Base-by-base conservation (phyloP, 371 early-diverging fungal species). In the Actinomortierella wolfii region DNA sequence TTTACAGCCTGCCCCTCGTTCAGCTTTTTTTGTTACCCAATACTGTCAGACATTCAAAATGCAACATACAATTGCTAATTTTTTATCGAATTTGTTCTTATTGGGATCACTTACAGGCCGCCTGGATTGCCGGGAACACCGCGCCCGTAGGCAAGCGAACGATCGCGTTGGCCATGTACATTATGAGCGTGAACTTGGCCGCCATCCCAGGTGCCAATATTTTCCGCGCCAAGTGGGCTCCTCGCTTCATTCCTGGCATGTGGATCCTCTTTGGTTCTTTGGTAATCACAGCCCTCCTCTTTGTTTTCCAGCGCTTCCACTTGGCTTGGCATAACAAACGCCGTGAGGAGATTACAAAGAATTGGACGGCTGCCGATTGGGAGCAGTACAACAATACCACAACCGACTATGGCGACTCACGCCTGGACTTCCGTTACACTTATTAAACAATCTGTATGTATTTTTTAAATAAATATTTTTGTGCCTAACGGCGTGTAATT, bases 61-160 rank as follows among this genome's bases (percentile, higher is more conserved):
- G 7, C 11, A 11, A 34, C 34, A 6, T 34, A 6, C 61, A 4
- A 56, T 67, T 40, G 43, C 56, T 54, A 60, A 68, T 20, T 59
- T 69, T 42, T 47, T 56, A 20, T 64, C n/a, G n/a, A n/a, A n/a
- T n/a, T n/a, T n/a, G n/a, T n/a, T n/a, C 79, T n/a, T 54, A 52
- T 11, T 80, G 67, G 69, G 67, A 67, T 39, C 68, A 65, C 40
- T 73, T 78, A 59, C 64, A 81, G 47, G 79, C 81, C 24, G 81
- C 81, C 11, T 82, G 84, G 84, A 79, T 82, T 67, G 69, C 83
- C 6, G 76, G 76, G 11, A 83, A 81, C 47, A 61, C 81, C 5
- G 81, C 83, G 17, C 81, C 81, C 8, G 56, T 69, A 17, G 83
- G 83, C 24, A 82, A 82, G 46, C 71, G 83, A 11, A 77, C 79